phyloP scores from a whole-genome alignment of 148 eudicot species.

The Mesembryanthemum crystallinum region DNA sequence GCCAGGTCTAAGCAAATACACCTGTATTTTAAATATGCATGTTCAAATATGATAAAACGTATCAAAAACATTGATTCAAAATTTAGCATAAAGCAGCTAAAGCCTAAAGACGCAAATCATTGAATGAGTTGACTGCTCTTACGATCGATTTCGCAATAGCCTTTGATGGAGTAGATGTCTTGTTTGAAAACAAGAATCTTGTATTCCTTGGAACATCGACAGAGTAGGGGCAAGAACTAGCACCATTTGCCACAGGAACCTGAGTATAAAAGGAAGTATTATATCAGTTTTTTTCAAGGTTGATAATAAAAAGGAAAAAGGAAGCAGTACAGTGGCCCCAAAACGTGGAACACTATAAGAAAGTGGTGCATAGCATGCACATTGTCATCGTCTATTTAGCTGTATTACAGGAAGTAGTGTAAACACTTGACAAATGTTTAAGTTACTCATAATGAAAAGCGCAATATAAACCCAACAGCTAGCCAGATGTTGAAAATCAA shows the following conservation, averaged over 20 bases:
- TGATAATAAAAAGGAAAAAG: constrained; percentile 5
- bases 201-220: constrained; percentile 89
- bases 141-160: constrained; percentile 96
- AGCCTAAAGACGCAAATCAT: background rate
- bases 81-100: background rate
- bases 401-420: no score
- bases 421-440: no score
- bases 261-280: constrained; percentile 23
- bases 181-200: constrained; percentile 85
- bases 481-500: no score
- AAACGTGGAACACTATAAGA: background rate
- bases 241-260: constrained; percentile 98
- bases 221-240: constrained; percentile 83
- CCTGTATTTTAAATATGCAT: constrained; percentile 43
- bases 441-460: no score
- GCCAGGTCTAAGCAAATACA: constrained; percentile 76
- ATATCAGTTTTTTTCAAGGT: constrained; percentile 11
- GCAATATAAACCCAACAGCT: no score
- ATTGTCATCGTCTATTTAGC: no score
- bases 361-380: background rate
- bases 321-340: background rate
- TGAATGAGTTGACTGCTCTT: constrained; percentile 33
- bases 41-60: background rate
- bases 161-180: constrained; percentile 71
- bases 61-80: background rate